Percentiles rank a stretch among this genome's conserved stretches.
Conservation (phyloP, 2,329 filamentous ascomycete species). For the Albophoma yamanashiensis region DNA sequence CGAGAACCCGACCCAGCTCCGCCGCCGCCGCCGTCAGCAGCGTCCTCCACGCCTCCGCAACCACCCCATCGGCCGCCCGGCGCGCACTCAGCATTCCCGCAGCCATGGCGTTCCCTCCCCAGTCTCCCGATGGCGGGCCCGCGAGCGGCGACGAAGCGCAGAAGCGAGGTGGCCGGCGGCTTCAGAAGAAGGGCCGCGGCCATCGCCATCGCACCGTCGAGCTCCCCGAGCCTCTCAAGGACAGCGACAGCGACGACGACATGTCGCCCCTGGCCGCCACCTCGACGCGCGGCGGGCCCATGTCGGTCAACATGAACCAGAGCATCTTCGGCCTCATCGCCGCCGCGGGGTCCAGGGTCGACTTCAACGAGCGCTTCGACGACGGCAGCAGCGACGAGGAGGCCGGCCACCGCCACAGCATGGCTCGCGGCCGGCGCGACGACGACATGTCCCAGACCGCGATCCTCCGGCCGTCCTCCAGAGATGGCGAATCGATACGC, state of each 20-base stretch:
- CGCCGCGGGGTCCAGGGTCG: conserved; percentile 70
- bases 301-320: conserved; percentile 75
- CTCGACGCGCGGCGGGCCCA: conserved; percentile 31
- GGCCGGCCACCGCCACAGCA: conserved; percentile 35
- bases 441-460: conserved; percentile 30
- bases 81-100: background rate
- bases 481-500: conserved; percentile 17
- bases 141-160: background rate
- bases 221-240: conserved; percentile 42
- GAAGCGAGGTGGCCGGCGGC: conserved; percentile 20
- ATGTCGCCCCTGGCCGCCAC: conserved; percentile 28
- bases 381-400: conserved; percentile 74
- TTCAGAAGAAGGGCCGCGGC: conserved; percentile 32
- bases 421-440: conserved; percentile 33
- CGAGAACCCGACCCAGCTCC: background rate
- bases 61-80: background rate
- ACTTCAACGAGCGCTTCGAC: conserved; percentile 75
- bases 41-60: background rate
- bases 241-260: conserved; percentile 37
- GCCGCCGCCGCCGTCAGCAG: background rate
- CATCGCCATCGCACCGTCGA: conserved; percentile 27
- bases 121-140: background rate
- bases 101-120: conserved; percentile 1
- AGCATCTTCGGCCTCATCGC: conserved; percentile 90
- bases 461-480: conserved; percentile 22